Base-by-base conservation (phyloP, 306 rosid species). In the Oemleria cerasiformis region DNA sequence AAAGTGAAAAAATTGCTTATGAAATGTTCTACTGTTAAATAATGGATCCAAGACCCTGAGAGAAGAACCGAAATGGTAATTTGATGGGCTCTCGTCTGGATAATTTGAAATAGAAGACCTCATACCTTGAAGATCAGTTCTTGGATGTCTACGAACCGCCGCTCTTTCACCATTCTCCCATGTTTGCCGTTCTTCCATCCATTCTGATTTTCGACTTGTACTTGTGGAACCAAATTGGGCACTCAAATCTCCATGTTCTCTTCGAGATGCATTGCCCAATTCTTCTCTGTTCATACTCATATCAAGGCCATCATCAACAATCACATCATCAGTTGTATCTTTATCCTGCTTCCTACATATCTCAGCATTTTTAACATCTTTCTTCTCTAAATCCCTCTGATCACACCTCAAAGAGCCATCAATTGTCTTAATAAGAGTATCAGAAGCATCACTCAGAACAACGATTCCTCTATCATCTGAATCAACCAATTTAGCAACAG, bases 11-110 rank as follows among this genome's bases (percentile, higher is more conserved):
- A n/a, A n/a, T n/a, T n/a, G n/a, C n/a, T n/a, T n/a, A n/a, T n/a
- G n/a, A n/a, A n/a, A n/a, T n/a, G n/a, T n/a, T n/a, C n/a, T n/a
- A n/a, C n/a, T n/a, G n/a, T n/a, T n/a, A n/a, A n/a, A n/a, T n/a
- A n/a, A n/a, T n/a, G n/a, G n/a, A n/a, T n/a, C n/a, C n/a, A n/a
- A n/a, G n/a, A n/a, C 72, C 59, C 81, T 81, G 66, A 71, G 55
- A 47, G 91, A 30, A 75, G 86, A 19, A 96, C 82, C n/a, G n/a
- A n/a, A n/a, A n/a, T n/a, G n/a, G n/a, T n/a, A n/a, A n/a, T n/a
- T n/a, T n/a, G n/a, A n/a, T 30, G 90, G 73, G 54, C 96, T 96
- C 56, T 89, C 97, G 5, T 79, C 82, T 15, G 84, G 85, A 72
- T 78, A 77, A 75, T 77, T 85, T 59, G 86, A 84, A 78, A 86